Evolutionary conservation across 495 filamentous ascomycete genomes (phyloP).

Genomic region (Penicillium dipodomyicola): DNA sequence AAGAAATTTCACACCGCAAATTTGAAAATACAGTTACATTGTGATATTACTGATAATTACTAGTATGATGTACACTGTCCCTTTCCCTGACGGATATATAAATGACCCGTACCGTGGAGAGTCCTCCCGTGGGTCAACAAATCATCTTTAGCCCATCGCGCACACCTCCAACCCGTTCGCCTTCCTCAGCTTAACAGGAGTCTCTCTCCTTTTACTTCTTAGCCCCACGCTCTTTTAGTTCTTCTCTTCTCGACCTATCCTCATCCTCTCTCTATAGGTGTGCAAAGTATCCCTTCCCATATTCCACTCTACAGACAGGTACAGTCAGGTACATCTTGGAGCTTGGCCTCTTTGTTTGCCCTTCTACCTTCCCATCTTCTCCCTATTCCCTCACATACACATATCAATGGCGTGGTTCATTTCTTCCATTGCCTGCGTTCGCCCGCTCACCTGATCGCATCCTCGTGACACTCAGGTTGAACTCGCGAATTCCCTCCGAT

Average conservation of each 20-base stretch:
- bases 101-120: conserved; percentile 4
- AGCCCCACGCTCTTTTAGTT: conserved; percentile 7
- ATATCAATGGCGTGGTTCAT: conserved; percentile 17
- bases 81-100: neutral
- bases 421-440: conserved; percentile 18
- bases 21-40: neutral
- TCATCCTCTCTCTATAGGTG: neutral
- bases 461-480: conserved; percentile 21
- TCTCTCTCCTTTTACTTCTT: neutral
- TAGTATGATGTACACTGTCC: no score
- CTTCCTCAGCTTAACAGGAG: neutral
- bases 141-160: conserved; percentile 21
- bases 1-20: conserved; percentile 7
- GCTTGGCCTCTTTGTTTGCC: conserved; percentile 14
- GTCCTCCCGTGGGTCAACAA: conserved; percentile 26
- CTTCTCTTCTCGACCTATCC: neutral
- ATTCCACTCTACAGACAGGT: conserved; percentile 12
- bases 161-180: conserved; percentile 21
- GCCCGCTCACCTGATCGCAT: conserved; percentile 27
- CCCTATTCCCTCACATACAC: neutral
- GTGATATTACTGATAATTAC: no score
- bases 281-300: conserved; percentile 3
- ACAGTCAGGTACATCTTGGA: conserved; percentile 20
- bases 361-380: neutral
- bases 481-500: neutral